Conservation (phyloP, 805 yeast genomes). For the Candida broadrunensis region DNA sequence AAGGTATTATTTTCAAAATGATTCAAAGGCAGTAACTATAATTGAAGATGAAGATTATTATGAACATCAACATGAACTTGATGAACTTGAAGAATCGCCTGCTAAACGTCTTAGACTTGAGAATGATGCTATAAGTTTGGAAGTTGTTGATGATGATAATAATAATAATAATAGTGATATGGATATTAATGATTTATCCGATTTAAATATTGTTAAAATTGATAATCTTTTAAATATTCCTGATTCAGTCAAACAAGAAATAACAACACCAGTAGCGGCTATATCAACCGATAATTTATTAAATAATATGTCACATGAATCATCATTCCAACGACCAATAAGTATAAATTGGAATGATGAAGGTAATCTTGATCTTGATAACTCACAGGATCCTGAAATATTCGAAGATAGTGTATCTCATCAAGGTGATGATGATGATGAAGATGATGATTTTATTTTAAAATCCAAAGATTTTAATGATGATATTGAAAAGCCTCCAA, state of each 20-base stretch:
- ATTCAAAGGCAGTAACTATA: conserved; percentile 12
- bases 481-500: not conserved
- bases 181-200: conserved; percentile 37
- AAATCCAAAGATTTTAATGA: not conserved
- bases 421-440: conserved; percentile 1
- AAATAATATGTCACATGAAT: conserved; percentile 16
- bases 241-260: conserved; percentile 2
- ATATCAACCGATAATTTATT: conserved; percentile 7
- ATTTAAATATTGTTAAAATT: conserved; percentile 34
- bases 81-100: conserved; percentile 6
- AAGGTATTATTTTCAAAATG: conserved; percentile 36
- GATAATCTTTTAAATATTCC: conserved; percentile 31
- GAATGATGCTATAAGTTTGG: conserved; percentile 5
- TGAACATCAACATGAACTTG: conserved; percentile 3
- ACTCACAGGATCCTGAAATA: conserved; percentile 10
- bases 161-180: conserved; percentile 18
- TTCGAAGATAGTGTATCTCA: not conserved
- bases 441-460: not conserved
- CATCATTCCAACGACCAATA: conserved; percentile 34
- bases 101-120: conserved; percentile 2
- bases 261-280: not conserved
- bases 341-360: conserved; percentile 45
- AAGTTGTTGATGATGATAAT: conserved; percentile 7
- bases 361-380: conserved; percentile 25
- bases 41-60: conserved; percentile 16